Percentiles rank a stretch among this genome's conserved stretches.
Conservation (phyloP, 148 eudicot genomes). For the Diospyros lotus region DNA sequence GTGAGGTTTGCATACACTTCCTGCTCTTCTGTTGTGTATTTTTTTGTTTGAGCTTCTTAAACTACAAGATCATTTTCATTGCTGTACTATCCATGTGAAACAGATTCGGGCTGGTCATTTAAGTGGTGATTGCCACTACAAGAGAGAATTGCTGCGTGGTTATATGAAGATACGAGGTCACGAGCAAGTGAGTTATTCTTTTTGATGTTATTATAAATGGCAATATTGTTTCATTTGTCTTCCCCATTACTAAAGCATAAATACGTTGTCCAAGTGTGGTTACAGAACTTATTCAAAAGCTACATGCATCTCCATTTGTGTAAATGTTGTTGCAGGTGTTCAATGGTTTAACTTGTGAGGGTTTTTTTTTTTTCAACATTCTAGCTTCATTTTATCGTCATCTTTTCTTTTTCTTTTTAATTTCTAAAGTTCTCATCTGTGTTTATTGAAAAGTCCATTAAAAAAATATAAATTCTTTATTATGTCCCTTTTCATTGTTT, state of each 20-base stretch:
- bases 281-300: neutral
- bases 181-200: conserved; percentile 58
- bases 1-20: conserved; percentile 51
- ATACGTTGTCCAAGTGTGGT: neutral
- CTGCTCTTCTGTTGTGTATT: neutral
- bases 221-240: no score
- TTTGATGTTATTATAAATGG: neutral
- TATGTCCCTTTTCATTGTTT: neutral
- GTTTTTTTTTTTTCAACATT: neutral
- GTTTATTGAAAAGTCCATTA: no score
- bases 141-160: conserved; percentile 82
- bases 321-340: neutral
- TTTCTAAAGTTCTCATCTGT: no score
- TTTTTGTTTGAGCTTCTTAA: conserved; percentile 9
- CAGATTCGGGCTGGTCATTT: conserved; percentile 96
- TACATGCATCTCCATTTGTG: neutral
- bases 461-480: neutral
- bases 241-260: neutral
- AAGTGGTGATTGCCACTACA: conserved; percentile 92
- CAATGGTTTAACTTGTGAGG: neutral
- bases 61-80: neutral
- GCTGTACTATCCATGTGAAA: neutral
- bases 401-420: no score
- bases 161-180: conserved; percentile 78
- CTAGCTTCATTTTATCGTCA: neutral